These are phyloP conservation scores for Nicotiana tomentosiformis DNA, from an alignment of 257 asterid genomes.

Conservation along the genomic window DNA sequence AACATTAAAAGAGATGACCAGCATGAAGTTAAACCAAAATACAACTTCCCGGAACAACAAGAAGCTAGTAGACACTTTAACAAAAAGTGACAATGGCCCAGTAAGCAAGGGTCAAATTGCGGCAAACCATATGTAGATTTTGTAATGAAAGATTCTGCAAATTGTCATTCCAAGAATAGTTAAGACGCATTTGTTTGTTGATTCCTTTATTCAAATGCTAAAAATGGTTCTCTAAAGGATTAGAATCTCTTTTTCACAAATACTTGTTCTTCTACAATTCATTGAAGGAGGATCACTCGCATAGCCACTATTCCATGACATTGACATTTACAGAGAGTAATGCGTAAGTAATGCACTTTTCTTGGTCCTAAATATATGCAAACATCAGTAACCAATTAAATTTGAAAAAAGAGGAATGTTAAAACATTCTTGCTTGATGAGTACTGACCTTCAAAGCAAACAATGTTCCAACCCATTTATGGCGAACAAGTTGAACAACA, in stretches of 20 bases:
- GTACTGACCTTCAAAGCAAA: slow-evolving; percentile 84
- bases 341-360: not conserved
- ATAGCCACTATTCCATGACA: not conserved
- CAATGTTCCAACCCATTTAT: slow-evolving; percentile 89
- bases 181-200: not conserved
- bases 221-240: not conserved
- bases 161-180: not conserved
- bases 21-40: not conserved
- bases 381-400: not conserved
- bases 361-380: not conserved
- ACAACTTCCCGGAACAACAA: not conserved
- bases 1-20: not conserved
- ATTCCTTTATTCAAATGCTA: not conserved
- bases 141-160: not conserved
- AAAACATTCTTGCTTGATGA: slow-evolving; percentile 7
- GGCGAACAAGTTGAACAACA: slow-evolving; percentile 95
- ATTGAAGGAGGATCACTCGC: not conserved
- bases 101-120: not conserved
- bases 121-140: not conserved
- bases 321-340: not conserved
- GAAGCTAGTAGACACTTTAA: not conserved
- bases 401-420: not conserved
- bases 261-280: not conserved
- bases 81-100: not conserved
- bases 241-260: not conserved